Evolutionary conservation across 2,329 filamentous ascomycete genomes (phyloP), one percentile per base, ranked within the genome.

Genomic region (Hymenoscyphus repandus): DNA sequence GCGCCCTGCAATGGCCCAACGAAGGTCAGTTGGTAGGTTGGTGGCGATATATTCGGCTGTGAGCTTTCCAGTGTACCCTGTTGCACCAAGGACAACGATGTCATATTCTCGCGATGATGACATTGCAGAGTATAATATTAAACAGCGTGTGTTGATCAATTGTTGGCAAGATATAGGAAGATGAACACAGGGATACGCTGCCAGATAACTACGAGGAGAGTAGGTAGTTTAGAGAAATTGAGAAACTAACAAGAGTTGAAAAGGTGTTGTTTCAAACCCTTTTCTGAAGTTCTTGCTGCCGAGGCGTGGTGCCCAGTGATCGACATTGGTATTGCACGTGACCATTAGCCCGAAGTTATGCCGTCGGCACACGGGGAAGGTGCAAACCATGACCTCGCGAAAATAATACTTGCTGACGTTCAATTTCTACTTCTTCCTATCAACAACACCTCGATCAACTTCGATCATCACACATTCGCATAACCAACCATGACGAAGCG

Each of bases 1-100:
- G 22, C 91, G 86, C 30, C 91, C 91, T 41, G 90, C 88, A 49
- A 96, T 74, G 12, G 89, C 91, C 91, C 91, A 96, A 72, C 82
- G 90, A 55, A 95, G 68, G 65, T 89, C 80, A 15, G 86, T 88
- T 0, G 90, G 86, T 1, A 90, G 74, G 57, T 80, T 72, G 12
- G 76, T 76, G 47, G 82, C 76, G 62, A 96, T 85, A 68, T 93
- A 82, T 66, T 95, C 84, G 27, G 85, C 84, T 2, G 83, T 83
- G 59, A 87, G 76, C 58, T 81, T 84, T 36, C 91, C 91, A 0
- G 91, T 96, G 69, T 95, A 96, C 27, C 91, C 91, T 66, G 78
- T 85, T 9, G 85, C 83, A 22, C 85, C 85, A 17, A 86, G 74
- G 32, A 88, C 71, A 39, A 88, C 71, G 44, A 86, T 68, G 60